Conservation (phyloP, 306 rosid genomes). For the Medicago truncatula region MtrunA17r5.0-ANR NC_053044.1:42975001-42975500, state of each 20-base stretch:
- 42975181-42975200: background rate
- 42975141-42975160: background rate
- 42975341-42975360: background rate
- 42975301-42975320: background rate
- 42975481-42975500: background rate
- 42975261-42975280: background rate
- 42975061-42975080: background rate
- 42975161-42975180: background rate
- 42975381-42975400: too few species aligned
- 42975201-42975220: background rate
- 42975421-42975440: background rate
- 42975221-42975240: background rate
- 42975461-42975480: background rate
- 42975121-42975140: background rate
- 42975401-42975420: background rate
- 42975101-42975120: background rate
- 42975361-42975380: too few species aligned
- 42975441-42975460: background rate
- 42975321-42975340: background rate
- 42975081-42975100: background rate
- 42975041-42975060: background rate
- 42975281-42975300: background rate
- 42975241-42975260: background rate
- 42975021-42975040: background rate
- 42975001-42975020: background rate